Evolutionary conservation across 1,284 basidiomycete genomes (phyloP).

Genomic region (Rhodofomes roseus): DNA sequence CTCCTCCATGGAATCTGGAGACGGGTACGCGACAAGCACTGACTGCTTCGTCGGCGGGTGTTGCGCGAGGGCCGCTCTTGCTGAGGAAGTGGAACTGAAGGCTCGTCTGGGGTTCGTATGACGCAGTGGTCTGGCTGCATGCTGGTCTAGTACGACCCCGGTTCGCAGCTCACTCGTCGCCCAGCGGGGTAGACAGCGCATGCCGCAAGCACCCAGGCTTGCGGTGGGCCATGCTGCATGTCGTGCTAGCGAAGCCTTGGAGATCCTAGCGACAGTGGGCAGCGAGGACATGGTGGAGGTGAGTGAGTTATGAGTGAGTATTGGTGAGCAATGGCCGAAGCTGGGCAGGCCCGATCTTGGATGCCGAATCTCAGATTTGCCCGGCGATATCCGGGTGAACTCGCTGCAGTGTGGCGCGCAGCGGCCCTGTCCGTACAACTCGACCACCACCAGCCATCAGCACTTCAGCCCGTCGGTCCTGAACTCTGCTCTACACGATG

Average conservation of each 20-base stretch:
- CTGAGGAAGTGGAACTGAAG: background rate
- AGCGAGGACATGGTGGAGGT: background rate
- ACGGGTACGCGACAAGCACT: conserved; percentile 21
- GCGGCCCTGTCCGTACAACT: background rate
- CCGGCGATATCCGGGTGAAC: background rate
- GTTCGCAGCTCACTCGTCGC: background rate
- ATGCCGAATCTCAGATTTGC: background rate
- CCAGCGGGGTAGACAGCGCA: background rate
- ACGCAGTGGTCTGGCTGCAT: background rate
- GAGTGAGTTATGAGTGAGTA: background rate
- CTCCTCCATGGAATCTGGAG: conserved; percentile 12
- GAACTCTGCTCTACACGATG: too few relatives aligned
- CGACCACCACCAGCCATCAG: background rate
- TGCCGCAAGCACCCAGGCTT: background rate
- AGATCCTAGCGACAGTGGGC: background rate
- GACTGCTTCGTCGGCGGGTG: conserved; percentile 18
- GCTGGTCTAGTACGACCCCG: background rate
- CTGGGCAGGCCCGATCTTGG: background rate
- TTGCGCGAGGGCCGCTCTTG: conserved; percentile 17
- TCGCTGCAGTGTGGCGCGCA: background rate
- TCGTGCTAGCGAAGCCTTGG: background rate
- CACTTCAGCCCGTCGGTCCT: too few relatives aligned
- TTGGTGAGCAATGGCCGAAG: background rate
- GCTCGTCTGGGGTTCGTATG: background rate
- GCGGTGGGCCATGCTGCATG: background rate